Evolutionary conservation across 225 moss, liverwort and hornwort species (phyloP).

Genomic region (Polytrichum formosum): DNA sequence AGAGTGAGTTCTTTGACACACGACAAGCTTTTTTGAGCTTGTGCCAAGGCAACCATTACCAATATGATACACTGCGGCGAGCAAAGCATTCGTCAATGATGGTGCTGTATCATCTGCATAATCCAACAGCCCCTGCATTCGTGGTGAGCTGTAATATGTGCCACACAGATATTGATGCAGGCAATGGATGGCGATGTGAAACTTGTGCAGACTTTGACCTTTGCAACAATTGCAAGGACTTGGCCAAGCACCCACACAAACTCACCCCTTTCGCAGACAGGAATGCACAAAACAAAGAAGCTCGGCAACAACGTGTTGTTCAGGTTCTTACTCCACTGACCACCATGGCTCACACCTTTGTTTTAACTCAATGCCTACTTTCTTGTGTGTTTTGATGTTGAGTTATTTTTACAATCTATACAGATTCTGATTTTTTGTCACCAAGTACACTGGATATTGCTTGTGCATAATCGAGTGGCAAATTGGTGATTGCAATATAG

Average conservation of each 20-base stretch:
- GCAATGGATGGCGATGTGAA: slow-evolving; percentile 98
- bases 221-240: slow-evolving; percentile 87
- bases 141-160: slow-evolving; percentile 91
- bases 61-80: slow-evolving; percentile 92
- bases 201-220: slow-evolving; percentile 98
- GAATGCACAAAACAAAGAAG: slow-evolving; percentile 96
- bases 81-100: slow-evolving; percentile 99
- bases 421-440: no score
- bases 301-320: slow-evolving; percentile 89
- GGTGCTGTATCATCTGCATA: slow-evolving; percentile 97
- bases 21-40: slow-evolving; percentile 96
- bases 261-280: slow-evolving; percentile 83
- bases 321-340: slow-evolving; percentile 54
- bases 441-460: no score
- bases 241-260: slow-evolving; percentile 80
- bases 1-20: slow-evolving; percentile 99
- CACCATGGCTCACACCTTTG: not conserved
- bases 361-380: no score
- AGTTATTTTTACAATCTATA: no score
- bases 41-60: slow-evolving; percentile 98
- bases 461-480: no score
- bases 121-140: slow-evolving; percentile 98
- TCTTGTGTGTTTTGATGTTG: no score
- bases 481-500: no score
- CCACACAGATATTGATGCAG: slow-evolving; percentile 88